These are phyloP conservation scores for Asparagopsis taxiformis DNA, from an alignment of 31 red algal species.

Conservation along the genomic window DNA sequence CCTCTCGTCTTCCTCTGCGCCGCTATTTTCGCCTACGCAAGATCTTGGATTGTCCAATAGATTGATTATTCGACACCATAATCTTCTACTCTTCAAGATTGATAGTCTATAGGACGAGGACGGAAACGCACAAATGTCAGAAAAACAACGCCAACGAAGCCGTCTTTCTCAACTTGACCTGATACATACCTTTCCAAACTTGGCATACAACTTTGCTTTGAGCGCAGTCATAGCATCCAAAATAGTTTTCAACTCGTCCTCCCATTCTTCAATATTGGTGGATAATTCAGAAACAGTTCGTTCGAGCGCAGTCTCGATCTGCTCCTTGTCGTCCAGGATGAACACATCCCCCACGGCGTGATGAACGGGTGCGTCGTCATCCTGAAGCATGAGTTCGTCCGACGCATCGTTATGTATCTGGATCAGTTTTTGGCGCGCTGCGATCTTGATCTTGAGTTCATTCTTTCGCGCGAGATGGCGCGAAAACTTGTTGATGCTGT, in stretches of 20 bases:
- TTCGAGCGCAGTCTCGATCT: slow-evolving; percentile 44
- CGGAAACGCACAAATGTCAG: not conserved
- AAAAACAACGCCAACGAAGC: not conserved
- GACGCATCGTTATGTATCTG: slow-evolving; percentile 68
- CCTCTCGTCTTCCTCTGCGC: no score
- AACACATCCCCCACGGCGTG: slow-evolving; percentile 76
- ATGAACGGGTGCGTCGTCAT: slow-evolving; percentile 64
- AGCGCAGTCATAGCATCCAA: slow-evolving; percentile 40
- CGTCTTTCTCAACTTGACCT: not conserved
- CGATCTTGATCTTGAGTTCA: slow-evolving; percentile 31
- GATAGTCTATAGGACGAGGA: slow-evolving; percentile 30
- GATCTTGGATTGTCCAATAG: not conserved
- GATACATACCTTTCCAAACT: slow-evolving; percentile 79
- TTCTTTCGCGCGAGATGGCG: slow-evolving; percentile 38
- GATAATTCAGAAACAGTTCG: slow-evolving; percentile 23
- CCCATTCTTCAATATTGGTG: slow-evolving; percentile 28
- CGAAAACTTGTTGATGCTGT: slow-evolving; percentile 62
- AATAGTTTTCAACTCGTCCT: slow-evolving; percentile 23
- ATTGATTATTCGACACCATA: not conserved
- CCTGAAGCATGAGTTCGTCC: slow-evolving; percentile 65
- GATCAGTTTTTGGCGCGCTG: slow-evolving; percentile 46
- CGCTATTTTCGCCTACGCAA: not conserved
- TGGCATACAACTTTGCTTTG: slow-evolving; percentile 68
- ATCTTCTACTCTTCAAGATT: slow-evolving; percentile 69
- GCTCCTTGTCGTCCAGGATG: slow-evolving; percentile 42